Evolutionary conservation across 2,329 filamentous ascomycete genomes (phyloP).

Genomic region (Coniochaeta sp.): DNA sequence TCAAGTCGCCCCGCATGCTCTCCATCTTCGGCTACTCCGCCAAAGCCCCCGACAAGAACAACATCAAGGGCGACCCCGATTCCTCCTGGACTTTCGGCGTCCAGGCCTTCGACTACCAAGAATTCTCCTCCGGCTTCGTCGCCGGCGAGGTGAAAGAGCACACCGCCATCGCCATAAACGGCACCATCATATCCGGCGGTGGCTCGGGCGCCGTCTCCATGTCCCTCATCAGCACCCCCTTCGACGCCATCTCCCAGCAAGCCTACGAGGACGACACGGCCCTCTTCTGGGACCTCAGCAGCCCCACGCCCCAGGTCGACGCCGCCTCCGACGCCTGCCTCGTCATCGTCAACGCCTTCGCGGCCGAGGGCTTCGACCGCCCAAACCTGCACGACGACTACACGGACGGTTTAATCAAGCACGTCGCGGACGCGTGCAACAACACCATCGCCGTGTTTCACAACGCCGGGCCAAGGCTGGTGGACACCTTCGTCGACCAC

Average conservation of each 20-base stretch:
- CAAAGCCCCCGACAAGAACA: slow-evolving; percentile 34
- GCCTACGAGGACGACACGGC: slow-evolving; percentile 49
- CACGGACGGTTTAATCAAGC: slow-evolving; percentile 48
- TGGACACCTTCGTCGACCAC: slow-evolving; percentile 56
- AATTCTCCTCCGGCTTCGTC: slow-evolving; percentile 23
- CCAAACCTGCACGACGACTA: slow-evolving; percentile 58
- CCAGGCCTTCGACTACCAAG: slow-evolving; percentile 26
- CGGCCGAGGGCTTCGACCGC: slow-evolving; percentile 65
- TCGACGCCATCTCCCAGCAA: slow-evolving; percentile 45
- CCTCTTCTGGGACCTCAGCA: slow-evolving; percentile 53
- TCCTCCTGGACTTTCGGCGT: slow-evolving; percentile 32
- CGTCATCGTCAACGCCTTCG: slow-evolving; percentile 60
- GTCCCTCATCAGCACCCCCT: slow-evolving; percentile 40
- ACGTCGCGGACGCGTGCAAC: slow-evolving; percentile 50
- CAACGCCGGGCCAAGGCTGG: slow-evolving; percentile 53
- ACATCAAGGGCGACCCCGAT: slow-evolving; percentile 26
- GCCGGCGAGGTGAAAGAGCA: slow-evolving; percentile 11
- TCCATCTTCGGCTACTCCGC: slow-evolving; percentile 59
- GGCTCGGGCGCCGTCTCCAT: slow-evolving; percentile 34
- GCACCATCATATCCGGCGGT: slow-evolving; percentile 36
- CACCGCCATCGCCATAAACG: slow-evolving; percentile 29
- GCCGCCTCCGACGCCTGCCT: slow-evolving; percentile 56
- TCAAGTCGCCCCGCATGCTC: slow-evolving; percentile 41
- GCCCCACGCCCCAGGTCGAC: slow-evolving; percentile 39
- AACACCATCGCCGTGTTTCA: slow-evolving; percentile 61